phyloP scores from a whole-genome alignment of 2,329 filamentous ascomycete genomes.

The Beauveria varroae region DNA sequence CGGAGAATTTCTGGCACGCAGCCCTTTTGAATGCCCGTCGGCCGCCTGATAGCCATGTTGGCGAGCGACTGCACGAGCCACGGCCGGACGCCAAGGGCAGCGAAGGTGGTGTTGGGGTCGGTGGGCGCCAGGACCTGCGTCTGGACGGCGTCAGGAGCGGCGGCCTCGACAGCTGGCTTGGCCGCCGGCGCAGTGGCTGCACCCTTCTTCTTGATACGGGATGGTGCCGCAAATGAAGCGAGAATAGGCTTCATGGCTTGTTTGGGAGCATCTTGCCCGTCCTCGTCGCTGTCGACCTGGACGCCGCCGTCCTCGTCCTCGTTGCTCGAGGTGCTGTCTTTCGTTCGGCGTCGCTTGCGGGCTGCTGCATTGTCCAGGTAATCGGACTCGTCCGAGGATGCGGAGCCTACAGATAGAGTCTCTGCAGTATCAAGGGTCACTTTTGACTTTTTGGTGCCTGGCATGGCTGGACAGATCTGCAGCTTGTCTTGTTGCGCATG shows the following conservation, averaged over 20 bases:
- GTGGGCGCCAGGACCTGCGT: conserved; percentile 41
- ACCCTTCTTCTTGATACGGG: conserved; percentile 40
- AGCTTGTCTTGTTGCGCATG: neutral
- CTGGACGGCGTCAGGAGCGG: conserved; percentile 14
- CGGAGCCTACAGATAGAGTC: neutral
- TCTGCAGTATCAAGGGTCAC: conserved; percentile 1
- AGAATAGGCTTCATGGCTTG: conserved; percentile 25
- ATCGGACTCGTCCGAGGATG: conserved; percentile 36
- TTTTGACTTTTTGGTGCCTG: conserved; percentile 4
- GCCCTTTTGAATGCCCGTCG: conserved; percentile 85
- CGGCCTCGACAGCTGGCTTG: neutral
- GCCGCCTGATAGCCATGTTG: conserved; percentile 73
- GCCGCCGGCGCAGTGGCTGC: conserved; percentile 13
- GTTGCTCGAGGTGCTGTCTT: conserved; percentile 20
- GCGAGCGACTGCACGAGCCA: conserved; percentile 81
- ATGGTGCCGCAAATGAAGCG: conserved; percentile 43
- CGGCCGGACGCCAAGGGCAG: conserved; percentile 63
- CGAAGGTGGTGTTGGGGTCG: conserved; percentile 58
- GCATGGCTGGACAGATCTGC: conserved; percentile 9
- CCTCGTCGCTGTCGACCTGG: conserved; percentile 16
- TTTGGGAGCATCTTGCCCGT: conserved; percentile 24
- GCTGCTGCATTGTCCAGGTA: conserved; percentile 37
- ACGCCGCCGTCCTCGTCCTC: conserved; percentile 16
- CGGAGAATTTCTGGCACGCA: conserved; percentile 91
- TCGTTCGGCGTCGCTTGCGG: conserved; percentile 36